A percentile compares a stretch with the other conserved stretches of the same genome.
These are phyloP conservation scores for Oropetium thomaeum DNA, from an alignment of 176 grass and related monocot genomes.

Conservation along the genomic window DNA sequence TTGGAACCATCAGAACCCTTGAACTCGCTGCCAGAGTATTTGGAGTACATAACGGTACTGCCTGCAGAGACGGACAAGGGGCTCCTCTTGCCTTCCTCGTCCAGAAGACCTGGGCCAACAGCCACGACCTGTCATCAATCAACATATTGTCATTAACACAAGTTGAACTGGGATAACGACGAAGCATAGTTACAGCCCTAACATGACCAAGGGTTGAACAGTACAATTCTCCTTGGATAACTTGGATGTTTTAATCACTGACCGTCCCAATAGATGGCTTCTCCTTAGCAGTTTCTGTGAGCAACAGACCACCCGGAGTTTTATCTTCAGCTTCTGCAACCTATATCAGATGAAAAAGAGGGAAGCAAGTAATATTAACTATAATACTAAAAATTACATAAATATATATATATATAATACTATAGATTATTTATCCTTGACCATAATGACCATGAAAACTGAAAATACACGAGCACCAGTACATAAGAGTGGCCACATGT, in stretches of 20 bases:
- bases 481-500: background rate
- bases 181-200: background rate
- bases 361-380: background rate
- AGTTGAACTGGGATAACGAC: background rate
- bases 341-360: slow-evolving; percentile 33
- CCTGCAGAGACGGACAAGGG: slow-evolving; percentile 46
- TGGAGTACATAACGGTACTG: slow-evolving; percentile 63
- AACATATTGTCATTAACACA: background rate
- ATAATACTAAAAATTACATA: background rate
- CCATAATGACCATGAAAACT: background rate
- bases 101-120: slow-evolving; percentile 52
- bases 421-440: background rate
- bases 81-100: slow-evolving; percentile 63
- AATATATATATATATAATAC: too few species aligned
- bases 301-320: slow-evolving; percentile 64
- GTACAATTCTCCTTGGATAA: background rate
- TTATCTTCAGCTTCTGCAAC: slow-evolving; percentile 78
- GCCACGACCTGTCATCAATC: slow-evolving; percentile 46
- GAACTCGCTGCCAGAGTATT: slow-evolving; percentile 74
- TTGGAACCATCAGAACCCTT: slow-evolving; percentile 56
- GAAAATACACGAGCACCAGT: background rate
- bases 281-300: slow-evolving; percentile 64
- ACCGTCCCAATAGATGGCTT: slow-evolving; percentile 84
- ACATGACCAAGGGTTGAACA: background rate
- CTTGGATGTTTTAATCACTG: slow-evolving; percentile 31